Evolutionary conservation across 306 rosid species (phyloP).

Genomic region (Astragalus glycyphyllos): DNA sequence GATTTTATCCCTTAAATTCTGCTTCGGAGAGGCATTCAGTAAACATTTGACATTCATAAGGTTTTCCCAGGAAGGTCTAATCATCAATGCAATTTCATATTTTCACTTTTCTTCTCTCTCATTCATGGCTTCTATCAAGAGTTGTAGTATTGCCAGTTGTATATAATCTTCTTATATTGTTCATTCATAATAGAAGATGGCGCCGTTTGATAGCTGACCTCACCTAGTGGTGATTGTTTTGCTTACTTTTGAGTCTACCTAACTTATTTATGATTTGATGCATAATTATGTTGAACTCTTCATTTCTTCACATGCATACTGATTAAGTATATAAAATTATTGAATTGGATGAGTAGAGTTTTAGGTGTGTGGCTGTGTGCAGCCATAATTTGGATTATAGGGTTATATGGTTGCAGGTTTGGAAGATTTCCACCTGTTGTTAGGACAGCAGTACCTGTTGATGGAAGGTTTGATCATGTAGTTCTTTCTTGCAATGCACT

Average conservation of each 20-base stretch:
- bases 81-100: too few species aligned
- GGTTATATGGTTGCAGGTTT: constrained; percentile 58
- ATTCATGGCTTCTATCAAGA: too few species aligned
- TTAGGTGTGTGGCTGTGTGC: constrained; percentile 26
- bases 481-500: constrained; percentile 94
- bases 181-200: background rate
- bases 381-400: constrained; percentile 40
- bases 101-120: too few species aligned
- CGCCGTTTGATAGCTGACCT: background rate
- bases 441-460: constrained; percentile 96
- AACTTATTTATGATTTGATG: constrained; percentile 9
- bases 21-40: too few species aligned
- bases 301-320: constrained; percentile 2
- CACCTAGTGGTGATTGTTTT: constrained; percentile 11
- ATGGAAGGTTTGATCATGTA: constrained; percentile 91
- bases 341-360: constrained; percentile 18
- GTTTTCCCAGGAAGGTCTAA: too few species aligned
- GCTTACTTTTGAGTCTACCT: background rate
- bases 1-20: too few species aligned
- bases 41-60: too few species aligned
- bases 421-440: constrained; percentile 95
- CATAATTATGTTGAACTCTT: constrained; percentile 8
- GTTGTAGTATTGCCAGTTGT: background rate
- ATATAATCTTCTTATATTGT: constrained; percentile 6
- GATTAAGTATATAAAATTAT: constrained; percentile 6